Base-by-base conservation (phyloP, 208 protist species). In the Lotmaria passim region DNA sequence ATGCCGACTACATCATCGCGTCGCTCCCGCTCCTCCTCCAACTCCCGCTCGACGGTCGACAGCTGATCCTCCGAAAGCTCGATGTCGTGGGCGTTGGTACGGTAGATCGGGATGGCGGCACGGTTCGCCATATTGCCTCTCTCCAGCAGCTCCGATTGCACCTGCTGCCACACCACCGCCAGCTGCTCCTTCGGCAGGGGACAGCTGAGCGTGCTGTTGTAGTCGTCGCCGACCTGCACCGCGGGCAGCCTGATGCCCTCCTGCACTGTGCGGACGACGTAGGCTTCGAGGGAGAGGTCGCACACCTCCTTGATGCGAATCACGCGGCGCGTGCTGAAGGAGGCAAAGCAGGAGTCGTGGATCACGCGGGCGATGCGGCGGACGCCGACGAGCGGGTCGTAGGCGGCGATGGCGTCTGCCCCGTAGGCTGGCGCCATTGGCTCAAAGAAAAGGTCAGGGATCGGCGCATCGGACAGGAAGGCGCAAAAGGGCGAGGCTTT, bases 1-100 rank as follows among this genome's bases (percentile, higher is more conserved):
- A 91, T 79, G n/a, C 80, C 86, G 17, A 91, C 82, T n/a, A 91
- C 69, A 24, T 89, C 83, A 47, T 84, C 75, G 15, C 56, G 67
- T 24, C 60, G 70, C 39, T 72, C 70, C 23, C 81, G 82, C 50
- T 70, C 66, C 21, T 77, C 71, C 1, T 85, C 79, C 28, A 91
- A 67, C 17, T 67, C 71, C 0, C 70, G 68, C 56, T 68, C 74
- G 24, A 91, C 64, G 34, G 53, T 53, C 3, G 52, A 57, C 8
- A 91, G 70, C 41, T 91, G 75, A 39, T 62, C 77, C 47, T 65
- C 56, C 1, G 72, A 82, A 4, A 91, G 72, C 23, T 76, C 59
- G 21, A 73, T 41, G 21, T 83, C 73, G 15, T 53, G 47, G 21
- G 80, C 75, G 51, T 81, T 86, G 58, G 44, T 77, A 33, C 59